Evolutionary conservation across 192 early-diverging fungal genomes (phyloP).

Genomic region (Helicostylum pulchrum): DNA sequence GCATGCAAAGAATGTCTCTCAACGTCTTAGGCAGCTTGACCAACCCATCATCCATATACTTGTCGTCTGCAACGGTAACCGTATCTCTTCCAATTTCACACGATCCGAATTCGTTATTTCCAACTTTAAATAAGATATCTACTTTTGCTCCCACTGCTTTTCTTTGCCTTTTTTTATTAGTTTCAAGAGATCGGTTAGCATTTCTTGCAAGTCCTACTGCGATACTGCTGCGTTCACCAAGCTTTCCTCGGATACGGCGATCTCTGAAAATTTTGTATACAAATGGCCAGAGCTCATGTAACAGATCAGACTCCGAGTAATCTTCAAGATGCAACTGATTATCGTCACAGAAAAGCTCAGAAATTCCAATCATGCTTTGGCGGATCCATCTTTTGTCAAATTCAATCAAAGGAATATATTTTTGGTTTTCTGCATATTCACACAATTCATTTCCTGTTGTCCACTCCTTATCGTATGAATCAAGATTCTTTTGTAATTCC

Average conservation of each 20-base stretch:
- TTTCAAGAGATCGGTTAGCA: background rate
- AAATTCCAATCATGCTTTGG: no score
- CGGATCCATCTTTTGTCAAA: no score
- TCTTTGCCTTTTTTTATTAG: background rate
- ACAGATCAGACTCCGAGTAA: no score
- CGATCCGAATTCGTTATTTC: background rate
- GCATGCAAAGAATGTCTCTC: background rate
- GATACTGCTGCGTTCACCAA: background rate
- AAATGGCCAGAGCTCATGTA: conserved; percentile 4
- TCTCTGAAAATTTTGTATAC: background rate
- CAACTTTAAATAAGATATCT: background rate
- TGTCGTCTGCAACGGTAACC: background rate
- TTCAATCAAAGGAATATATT: no score
- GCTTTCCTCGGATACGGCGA: background rate
- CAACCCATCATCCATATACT: conserved; percentile 4
- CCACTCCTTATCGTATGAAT: no score
- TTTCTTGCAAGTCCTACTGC: background rate
- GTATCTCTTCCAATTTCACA: background rate
- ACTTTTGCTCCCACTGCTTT: conserved; percentile 6
- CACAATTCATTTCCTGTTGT: no score
- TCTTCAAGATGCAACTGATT: no score
- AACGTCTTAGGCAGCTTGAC: conserved; percentile 2
- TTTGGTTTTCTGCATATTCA: no score
- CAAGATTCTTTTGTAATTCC: no score
- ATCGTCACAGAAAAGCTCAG: no score